Evolutionary conservation across 176 grass and related monocot species (phyloP).

Genomic region (Tuctoria greenei): DNA sequence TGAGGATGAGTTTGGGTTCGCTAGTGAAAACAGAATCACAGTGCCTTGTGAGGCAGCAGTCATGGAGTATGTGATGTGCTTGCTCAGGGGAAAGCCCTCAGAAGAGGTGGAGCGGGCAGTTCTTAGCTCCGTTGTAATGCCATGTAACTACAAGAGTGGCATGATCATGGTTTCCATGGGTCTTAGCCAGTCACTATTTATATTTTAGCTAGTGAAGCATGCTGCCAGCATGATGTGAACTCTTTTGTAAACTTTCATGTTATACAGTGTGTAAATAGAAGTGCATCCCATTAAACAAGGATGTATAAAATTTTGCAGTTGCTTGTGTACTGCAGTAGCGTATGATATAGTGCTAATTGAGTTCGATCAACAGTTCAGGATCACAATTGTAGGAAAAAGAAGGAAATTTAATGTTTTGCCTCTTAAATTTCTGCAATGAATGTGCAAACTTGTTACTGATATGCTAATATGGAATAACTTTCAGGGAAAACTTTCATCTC

Average conservation of each 20-base stretch:
- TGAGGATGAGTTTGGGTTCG: slow-evolving; percentile 56
- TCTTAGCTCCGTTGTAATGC: slow-evolving; percentile 49
- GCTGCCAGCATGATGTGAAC: background rate
- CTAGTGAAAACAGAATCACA: slow-evolving; percentile 48
- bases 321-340: background rate
- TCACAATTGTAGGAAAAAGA: background rate
- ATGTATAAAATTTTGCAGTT: slow-evolving; percentile 7
- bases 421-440: background rate
- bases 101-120: slow-evolving; percentile 60
- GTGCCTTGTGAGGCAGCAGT: slow-evolving; percentile 57
- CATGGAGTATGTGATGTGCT: slow-evolving; percentile 62
- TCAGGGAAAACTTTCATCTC: background rate
- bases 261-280: slow-evolving; percentile 27
- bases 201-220: slow-evolving; percentile 43
- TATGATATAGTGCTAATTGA: background rate
- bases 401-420: background rate
- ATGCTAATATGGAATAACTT: background rate
- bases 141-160: slow-evolving; percentile 40
- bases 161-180: slow-evolving; percentile 20
- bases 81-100: slow-evolving; percentile 51
- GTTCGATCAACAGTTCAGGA: background rate
- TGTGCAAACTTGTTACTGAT: background rate
- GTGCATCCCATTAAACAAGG: slow-evolving; percentile 14
- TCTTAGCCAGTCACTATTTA: slow-evolving; percentile 35
- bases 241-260: background rate